These are phyloP conservation scores for Colletotrichum zoysiae DNA, from an alignment of 2,329 filamentous ascomycete species.

Conservation along the genomic window DNA sequence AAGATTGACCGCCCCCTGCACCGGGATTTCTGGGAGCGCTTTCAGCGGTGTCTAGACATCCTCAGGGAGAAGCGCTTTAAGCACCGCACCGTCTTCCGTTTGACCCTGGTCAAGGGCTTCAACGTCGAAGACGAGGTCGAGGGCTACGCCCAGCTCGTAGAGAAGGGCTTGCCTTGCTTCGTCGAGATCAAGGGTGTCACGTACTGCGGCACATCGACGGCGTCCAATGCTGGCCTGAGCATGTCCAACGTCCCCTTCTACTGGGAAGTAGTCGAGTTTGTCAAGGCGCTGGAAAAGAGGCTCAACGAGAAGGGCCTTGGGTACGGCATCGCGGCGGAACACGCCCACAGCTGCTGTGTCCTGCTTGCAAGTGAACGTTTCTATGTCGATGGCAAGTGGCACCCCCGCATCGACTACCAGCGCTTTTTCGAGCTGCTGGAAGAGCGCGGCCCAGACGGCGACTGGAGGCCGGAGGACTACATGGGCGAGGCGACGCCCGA, in stretches of 20 bases:
- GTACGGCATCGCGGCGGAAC: slow-evolving; percentile 95
- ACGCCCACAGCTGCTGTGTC: slow-evolving; percentile 94
- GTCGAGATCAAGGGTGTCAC: slow-evolving; percentile 97
- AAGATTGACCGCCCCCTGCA: slow-evolving; percentile 93
- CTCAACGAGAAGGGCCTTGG: slow-evolving; percentile 77
- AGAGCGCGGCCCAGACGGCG: slow-evolving; percentile 70
- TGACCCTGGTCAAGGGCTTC: slow-evolving; percentile 97
- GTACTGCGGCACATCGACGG: slow-evolving; percentile 92
- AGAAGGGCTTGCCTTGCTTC: slow-evolving; percentile 88
- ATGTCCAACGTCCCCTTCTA: slow-evolving; percentile 99
- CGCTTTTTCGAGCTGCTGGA: slow-evolving; percentile 89
- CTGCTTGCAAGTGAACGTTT: slow-evolving; percentile 88
- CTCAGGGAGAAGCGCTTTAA: slow-evolving; percentile 84
- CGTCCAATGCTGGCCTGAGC: slow-evolving; percentile 86
- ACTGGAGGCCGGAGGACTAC: slow-evolving; percentile 92
- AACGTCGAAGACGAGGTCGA: slow-evolving; percentile 94
- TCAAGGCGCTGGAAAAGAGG: slow-evolving; percentile 78
- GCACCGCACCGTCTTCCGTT: slow-evolving; percentile 92
- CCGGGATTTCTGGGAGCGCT: slow-evolving; percentile 97
- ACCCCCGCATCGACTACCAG: slow-evolving; percentile 91
- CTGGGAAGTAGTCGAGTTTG: slow-evolving; percentile 87
- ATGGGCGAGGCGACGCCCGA: slow-evolving; percentile 87
- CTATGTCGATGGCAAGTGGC: slow-evolving; percentile 82
- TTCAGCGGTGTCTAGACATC: slow-evolving; percentile 91
- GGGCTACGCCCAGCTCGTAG: slow-evolving; percentile 91